Evolutionary conservation across 2,329 filamentous ascomycete species (phyloP), one percentile per base, ranked within the genome.

Genomic region (Leptographium lundbergii): DNA sequence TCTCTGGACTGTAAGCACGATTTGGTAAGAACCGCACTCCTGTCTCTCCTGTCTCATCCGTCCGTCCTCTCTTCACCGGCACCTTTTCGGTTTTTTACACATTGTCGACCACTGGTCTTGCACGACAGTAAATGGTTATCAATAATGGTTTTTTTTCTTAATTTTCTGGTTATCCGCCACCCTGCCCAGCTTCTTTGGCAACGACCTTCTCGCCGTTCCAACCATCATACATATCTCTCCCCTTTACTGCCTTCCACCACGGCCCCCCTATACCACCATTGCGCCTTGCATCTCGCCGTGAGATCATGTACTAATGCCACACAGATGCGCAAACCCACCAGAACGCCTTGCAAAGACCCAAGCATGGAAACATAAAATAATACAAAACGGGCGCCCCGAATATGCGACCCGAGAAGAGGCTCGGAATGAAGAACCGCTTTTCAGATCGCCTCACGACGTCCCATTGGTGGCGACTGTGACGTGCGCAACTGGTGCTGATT

Each of bases 231-330:
- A 45, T 19, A n/a, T 47, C 25, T 34, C 54, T 48, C 11, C n/a
- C 11, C 47, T 17, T 6, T 6, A 39, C 11, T 25, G 11, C n/a
- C 22, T 55, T 6, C 22, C 27, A n/a, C n/a, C 22, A 10, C 7
- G 13, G 11, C 29, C 2, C n/a, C 36, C 22, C 29, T 50, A 22
- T 48, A 24, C 22, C 54, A 10, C 22, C 45, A 10, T 55, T 55
- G 25, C 51, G 17, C 36, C 54, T 9, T 45, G 42, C 53, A 39
- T 42, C 5, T 25, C 25, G 52, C 36, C 47, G 53, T 11, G 48
- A 57, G 29, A 54, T 54, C 56, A 58, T 53, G 53, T 25, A 61
- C 61, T 61, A 60, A 56, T 58, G 56, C 51, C 60, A 64, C 55
- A 64, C 45, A 60, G 51, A 59, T 36, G 29, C 32, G 25, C 36